Conservation (phyloP, 2,329 filamentous ascomycete genomes). For the Teratosphaeria viscida region DNA sequence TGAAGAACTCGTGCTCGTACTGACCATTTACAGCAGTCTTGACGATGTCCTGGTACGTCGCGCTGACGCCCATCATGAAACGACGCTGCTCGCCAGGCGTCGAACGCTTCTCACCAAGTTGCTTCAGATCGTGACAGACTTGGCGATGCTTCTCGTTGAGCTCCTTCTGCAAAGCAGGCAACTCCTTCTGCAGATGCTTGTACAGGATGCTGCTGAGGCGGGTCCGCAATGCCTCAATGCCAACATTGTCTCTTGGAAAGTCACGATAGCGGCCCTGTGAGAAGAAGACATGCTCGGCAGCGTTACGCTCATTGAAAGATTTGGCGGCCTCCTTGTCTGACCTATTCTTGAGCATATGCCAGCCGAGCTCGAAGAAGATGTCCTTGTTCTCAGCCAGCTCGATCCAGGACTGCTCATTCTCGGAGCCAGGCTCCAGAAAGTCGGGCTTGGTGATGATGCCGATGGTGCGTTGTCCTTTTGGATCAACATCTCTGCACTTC, state of each 20-base stretch:
- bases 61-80: constrained; percentile 39
- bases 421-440: constrained; percentile 27
- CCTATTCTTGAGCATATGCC: constrained; percentile 46
- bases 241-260: constrained; percentile 27
- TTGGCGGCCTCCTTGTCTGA: constrained; percentile 25
- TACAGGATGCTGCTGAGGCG: constrained; percentile 43
- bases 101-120: constrained; percentile 40
- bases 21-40: constrained; percentile 41
- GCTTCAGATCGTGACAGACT: constrained; percentile 26
- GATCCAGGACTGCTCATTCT: constrained; percentile 32
- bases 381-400: constrained; percentile 31
- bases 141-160: constrained; percentile 21
- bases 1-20: constrained; percentile 45
- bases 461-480: constrained; percentile 38
- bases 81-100: constrained; percentile 39
- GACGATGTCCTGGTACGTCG: constrained; percentile 35
- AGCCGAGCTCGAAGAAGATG: constrained; percentile 36
- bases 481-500: constrained; percentile 38
- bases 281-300: constrained; percentile 28
- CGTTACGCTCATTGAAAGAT: constrained; percentile 31
- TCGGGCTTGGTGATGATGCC: constrained; percentile 52
- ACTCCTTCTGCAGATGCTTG: constrained; percentile 26
- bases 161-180: constrained; percentile 26
- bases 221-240: constrained; percentile 38
- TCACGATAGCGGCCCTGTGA: constrained; percentile 17